phyloP scores from a whole-genome alignment of 805 yeast species.

The Saccharomyces paradoxus region DNA sequence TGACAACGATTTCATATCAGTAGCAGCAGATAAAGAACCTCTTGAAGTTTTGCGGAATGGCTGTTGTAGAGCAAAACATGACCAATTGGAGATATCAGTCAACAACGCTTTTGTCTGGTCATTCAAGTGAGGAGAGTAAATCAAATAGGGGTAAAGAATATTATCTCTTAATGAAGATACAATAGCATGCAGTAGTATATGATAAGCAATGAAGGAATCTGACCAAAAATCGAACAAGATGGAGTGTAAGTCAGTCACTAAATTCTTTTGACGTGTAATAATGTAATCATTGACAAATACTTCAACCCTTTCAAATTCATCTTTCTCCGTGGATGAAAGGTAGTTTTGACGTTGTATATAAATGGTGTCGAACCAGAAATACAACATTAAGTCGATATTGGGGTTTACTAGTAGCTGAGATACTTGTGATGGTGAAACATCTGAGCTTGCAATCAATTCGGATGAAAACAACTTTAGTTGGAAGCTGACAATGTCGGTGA shows the following conservation, averaged over 20 bases:
- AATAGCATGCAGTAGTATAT: neutral
- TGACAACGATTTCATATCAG: neutral
- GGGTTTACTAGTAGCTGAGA: conserved; percentile 14
- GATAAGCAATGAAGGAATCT: neutral
- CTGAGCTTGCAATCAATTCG: conserved; percentile 4
- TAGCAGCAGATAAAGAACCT: neutral
- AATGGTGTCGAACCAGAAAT: conserved; percentile 16
- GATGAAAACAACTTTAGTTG: conserved; percentile 11
- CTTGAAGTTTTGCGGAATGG: neutral
- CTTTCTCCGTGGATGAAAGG: conserved; percentile 2
- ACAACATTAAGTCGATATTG: conserved; percentile 16
- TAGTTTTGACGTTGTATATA: conserved; percentile 2
- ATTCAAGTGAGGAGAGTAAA: neutral
- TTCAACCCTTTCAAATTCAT: neutral
- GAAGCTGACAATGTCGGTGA: conserved; percentile 13
- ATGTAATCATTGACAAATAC: neutral
- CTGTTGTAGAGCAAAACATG: neutral
- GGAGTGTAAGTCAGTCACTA: neutral
- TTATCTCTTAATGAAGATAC: neutral
- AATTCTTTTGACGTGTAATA: neutral
- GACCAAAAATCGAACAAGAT: neutral
- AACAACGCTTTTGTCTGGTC: neutral
- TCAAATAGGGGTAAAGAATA: neutral
- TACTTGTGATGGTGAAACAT: conserved; percentile 4
- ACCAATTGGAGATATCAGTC: neutral